Evolutionary conservation across 768 basidiomycete genomes (phyloP).

Genomic region (Termitomyces sp.): DNA sequence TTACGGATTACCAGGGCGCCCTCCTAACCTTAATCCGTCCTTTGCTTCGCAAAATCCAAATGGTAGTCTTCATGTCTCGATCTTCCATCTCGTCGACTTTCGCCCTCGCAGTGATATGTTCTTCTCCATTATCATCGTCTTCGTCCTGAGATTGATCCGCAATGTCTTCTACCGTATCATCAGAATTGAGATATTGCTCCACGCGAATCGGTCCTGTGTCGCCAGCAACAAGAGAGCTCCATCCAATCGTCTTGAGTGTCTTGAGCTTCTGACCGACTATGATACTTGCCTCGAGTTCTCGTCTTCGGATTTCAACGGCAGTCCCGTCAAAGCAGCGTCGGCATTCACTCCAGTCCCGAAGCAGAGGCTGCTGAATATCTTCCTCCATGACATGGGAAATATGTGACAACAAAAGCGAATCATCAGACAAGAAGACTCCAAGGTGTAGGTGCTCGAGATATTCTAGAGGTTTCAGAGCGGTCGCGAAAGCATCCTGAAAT

Average conservation of each 20-base stretch:
- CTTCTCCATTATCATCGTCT: background rate
- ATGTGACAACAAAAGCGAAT: constrained; percentile 44
- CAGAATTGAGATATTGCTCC: constrained; percentile 9
- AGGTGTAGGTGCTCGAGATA: constrained; percentile 50
- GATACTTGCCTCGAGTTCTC: constrained; percentile 47
- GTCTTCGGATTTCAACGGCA: constrained; percentile 29
- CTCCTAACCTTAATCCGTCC: constrained; percentile 42
- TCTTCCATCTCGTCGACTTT: constrained; percentile 3
- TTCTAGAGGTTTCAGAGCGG: constrained; percentile 41
- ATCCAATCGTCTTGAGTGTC: constrained; percentile 40
- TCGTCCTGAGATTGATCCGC: constrained; percentile 7
- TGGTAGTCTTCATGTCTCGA: constrained; percentile 27
- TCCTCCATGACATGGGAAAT: constrained; percentile 36
- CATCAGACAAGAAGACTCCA: constrained; percentile 61
- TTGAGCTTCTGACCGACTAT: constrained; percentile 42
- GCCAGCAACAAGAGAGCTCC: constrained; percentile 46
- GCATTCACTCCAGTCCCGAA: constrained; percentile 35
- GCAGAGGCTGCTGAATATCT: constrained; percentile 17
- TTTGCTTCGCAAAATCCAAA: constrained; percentile 36
- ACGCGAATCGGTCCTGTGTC: background rate
- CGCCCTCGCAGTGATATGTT: background rate
- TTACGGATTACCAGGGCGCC: constrained; percentile 35
- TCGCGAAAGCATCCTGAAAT: constrained; percentile 38
- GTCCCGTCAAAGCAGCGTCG: constrained; percentile 24
- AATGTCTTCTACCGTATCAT: constrained; percentile 14